Evolutionary conservation across 495 filamentous ascomycete species (phyloP).

Genomic region (Rostrohypoxylon terebratum): DNA sequence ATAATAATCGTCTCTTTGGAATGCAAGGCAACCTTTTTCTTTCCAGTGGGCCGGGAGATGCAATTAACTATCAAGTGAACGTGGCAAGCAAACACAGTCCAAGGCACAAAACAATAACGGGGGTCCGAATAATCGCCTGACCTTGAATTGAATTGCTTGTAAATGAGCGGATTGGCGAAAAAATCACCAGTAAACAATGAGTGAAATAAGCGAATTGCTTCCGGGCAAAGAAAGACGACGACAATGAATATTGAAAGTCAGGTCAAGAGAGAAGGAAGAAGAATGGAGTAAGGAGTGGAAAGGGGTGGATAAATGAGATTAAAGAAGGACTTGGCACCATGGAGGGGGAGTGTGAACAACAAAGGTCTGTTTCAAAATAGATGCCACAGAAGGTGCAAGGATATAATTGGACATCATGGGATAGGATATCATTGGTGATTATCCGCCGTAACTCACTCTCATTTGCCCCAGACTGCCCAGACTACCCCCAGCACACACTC

Average conservation of each 20-base stretch:
- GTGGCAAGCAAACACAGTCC: slow-evolving; percentile 43
- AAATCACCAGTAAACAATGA: slow-evolving; percentile 51
- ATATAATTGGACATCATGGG: slow-evolving; percentile 15
- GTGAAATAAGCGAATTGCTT: slow-evolving; percentile 43
- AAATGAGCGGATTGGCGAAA: slow-evolving; percentile 50
- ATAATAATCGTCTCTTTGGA: slow-evolving; percentile 16
- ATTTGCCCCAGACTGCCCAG: not conserved
- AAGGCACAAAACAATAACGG: slow-evolving; percentile 32
- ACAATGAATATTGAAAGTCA: slow-evolving; percentile 38
- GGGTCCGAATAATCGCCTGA: slow-evolving; percentile 8
- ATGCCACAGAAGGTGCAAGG: slow-evolving; percentile 32
- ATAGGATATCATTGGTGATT: not conserved
- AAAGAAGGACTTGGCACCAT: slow-evolving; percentile 39
- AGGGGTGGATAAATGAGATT: slow-evolving; percentile 47
- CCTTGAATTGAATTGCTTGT: slow-evolving; percentile 36
- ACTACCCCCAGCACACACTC: too few relatives aligned
- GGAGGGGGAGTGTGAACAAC: slow-evolving; percentile 45
- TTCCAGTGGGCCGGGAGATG: slow-evolving; percentile 23
- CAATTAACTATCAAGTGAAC: slow-evolving; percentile 42
- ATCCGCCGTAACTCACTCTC: not conserved
- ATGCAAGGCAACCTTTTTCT: slow-evolving; percentile 16
- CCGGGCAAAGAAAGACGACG: slow-evolving; percentile 47
- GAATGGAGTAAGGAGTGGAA: slow-evolving; percentile 40
- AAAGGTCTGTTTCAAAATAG: slow-evolving; percentile 40
- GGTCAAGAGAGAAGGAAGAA: slow-evolving; percentile 29